Base-by-base conservation (phyloP, 225 moss, liverwort and hornwort species). In the Antitrichia curtipendula region DNA sequence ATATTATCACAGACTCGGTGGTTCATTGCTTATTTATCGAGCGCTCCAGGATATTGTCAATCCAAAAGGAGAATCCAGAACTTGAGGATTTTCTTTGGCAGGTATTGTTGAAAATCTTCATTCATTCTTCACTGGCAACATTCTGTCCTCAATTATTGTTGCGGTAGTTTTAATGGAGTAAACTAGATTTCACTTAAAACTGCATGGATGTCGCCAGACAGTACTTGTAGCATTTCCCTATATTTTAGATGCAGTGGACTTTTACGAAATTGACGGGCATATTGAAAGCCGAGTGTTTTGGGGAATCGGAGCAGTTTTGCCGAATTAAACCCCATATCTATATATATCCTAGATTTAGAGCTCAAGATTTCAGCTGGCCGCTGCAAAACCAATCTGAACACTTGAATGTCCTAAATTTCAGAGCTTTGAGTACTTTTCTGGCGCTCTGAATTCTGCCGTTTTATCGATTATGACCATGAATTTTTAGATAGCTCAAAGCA, bases 41-140 rank as follows among this genome's bases (percentile, higher is more conserved):
- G 45, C 92, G 88, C 78, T 84, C 93, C 38, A 93, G 84, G 62
- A 91, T 99, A 50, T 75, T 95, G 59, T 53, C 88, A 36, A 53
- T 89, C 47, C 81, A 92, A 61, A 56, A 73, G 58, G 83, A 84
- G 29, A 86, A 86, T 24, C 90, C 93, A 54, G 95, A 92, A 52
- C 90, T 99, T 12, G 97, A 99, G 86, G 93, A 95, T 76, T 97
- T 99, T 86, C 93, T 99, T 80, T 99, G 98, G 98, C 95, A 94
- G 98, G 98, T 98, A 85, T 36, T 18, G 12, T 57, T 38, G 56
- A 38, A 56, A 28, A 79, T 41, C 29, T 60, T 43, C 41, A 12
- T 56, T 78, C 57, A 22, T 70, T 81, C 56, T 62, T 66, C 56
- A 69, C 32, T 74, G 29, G 32, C 19, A 53, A 28, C 68, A 82